These are phyloP conservation scores for Hansenula lynferdii DNA, from an alignment of 1,139 yeast genomes.

Conservation along the genomic window DNA sequence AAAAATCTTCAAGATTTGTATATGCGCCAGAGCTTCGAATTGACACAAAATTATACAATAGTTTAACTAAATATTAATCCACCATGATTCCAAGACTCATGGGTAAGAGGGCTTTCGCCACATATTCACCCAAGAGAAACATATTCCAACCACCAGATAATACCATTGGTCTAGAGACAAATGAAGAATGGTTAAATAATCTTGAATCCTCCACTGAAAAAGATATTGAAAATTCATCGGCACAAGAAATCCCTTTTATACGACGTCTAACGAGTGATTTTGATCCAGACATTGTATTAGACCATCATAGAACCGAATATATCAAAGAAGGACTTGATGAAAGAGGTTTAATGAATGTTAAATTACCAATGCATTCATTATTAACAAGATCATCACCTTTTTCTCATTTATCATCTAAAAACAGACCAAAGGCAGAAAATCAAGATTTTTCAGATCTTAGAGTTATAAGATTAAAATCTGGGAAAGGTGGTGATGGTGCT, in stretches of 20 bases:
- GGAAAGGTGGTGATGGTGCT: conserved; percentile 86
- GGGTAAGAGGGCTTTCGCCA: neutral
- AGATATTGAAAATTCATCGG: neutral
- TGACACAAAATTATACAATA: neutral
- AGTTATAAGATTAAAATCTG: conserved; percentile 64
- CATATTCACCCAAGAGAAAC: neutral
- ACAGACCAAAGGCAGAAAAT: conserved; percentile 34
- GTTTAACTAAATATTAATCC: too few relatives aligned
- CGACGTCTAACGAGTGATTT: conserved; percentile 3
- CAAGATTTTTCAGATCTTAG: conserved; percentile 53
- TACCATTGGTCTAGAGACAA: conserved; percentile 42
- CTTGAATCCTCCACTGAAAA: conserved; percentile 10
- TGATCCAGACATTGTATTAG: conserved; percentile 1
- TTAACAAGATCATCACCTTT: conserved; percentile 35
- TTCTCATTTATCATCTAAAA: conserved; percentile 27
- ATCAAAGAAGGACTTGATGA: conserved; percentile 5
- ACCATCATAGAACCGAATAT: conserved; percentile 5
- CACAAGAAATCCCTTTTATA: conserved; percentile 1
- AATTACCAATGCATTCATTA: conserved; percentile 32
- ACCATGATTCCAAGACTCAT: neutral
- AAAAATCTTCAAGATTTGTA: neutral
- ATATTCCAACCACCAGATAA: conserved; percentile 32
- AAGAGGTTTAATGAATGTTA: conserved; percentile 21
- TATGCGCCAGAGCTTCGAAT: too few relatives aligned
- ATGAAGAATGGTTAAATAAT: conserved; percentile 39